Conservation (phyloP, 371 early-diverging fungal species). For the Saksenaea oblongispora region DNA sequence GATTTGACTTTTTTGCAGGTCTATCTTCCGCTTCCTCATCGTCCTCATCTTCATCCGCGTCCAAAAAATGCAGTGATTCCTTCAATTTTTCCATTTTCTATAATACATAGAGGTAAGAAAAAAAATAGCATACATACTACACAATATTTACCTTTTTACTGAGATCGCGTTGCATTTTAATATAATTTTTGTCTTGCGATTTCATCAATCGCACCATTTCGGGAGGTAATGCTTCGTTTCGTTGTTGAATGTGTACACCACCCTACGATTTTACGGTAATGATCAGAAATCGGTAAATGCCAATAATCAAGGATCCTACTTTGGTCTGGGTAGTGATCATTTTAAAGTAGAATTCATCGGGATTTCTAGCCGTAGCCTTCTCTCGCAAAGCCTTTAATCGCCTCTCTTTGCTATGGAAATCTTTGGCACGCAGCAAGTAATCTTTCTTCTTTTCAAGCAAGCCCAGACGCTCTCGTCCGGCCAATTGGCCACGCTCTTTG, state of each 20-base stretch:
- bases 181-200: conserved; percentile 90
- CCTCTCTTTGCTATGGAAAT: conserved; percentile 87
- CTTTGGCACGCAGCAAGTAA: conserved; percentile 92
- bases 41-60: conserved; percentile 47
- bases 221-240: conserved; percentile 70
- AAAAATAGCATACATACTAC: neutral
- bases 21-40: conserved; percentile 37
- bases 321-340: conserved; percentile 89
- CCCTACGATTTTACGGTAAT: conserved; percentile 31
- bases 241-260: conserved; percentile 80
- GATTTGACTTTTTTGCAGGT: conserved; percentile 56
- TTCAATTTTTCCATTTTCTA: conserved; percentile 78
- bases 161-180: conserved; percentile 76
- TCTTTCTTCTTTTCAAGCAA: conserved; percentile 97
- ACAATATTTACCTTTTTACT: conserved; percentile 70
- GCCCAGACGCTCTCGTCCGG: conserved; percentile 73
- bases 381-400: conserved; percentile 80
- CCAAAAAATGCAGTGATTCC: conserved; percentile 65
- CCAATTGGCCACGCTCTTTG: conserved; percentile 87
- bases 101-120: neutral
- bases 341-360: conserved; percentile 97
- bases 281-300: neutral
- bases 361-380: conserved; percentile 88
- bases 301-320: conserved; percentile 20
- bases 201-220: conserved; percentile 85